phyloP scores from a whole-genome alignment of 2,329 filamentous ascomycete species.

The Fusarium musae region DNA sequence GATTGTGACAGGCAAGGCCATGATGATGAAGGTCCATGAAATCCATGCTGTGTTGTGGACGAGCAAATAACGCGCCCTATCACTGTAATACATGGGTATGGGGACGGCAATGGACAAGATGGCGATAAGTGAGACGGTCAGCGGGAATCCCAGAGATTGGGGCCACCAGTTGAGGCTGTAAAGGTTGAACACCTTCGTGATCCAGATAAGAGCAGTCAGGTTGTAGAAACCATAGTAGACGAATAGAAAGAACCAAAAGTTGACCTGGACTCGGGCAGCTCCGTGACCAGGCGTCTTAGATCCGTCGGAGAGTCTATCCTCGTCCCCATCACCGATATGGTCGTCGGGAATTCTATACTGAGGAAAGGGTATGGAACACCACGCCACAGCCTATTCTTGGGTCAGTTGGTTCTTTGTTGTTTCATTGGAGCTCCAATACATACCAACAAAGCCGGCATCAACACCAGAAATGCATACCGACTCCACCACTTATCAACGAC shows the following conservation, averaged over 20 bases:
- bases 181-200: constrained; percentile 77
- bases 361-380: constrained; percentile 74
- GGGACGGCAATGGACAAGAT: constrained; percentile 68
- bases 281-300: constrained; percentile 70
- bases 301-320: constrained; percentile 41
- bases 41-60: constrained; percentile 75
- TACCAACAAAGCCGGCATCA: constrained; percentile 70
- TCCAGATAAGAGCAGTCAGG: constrained; percentile 74
- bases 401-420: constrained; percentile 9
- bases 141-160: constrained; percentile 69
- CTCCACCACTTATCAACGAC: constrained; percentile 72
- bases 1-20: constrained; percentile 75
- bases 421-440: constrained; percentile 39
- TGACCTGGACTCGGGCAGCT: constrained; percentile 70
- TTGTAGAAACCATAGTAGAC: constrained; percentile 78
- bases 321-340: constrained; percentile 54
- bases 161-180: constrained; percentile 80
- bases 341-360: constrained; percentile 66
- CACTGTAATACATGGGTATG: constrained; percentile 68
- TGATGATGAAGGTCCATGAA: constrained; percentile 75
- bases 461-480: constrained; percentile 68
- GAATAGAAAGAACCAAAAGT: constrained; percentile 78
- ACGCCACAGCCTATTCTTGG: constrained; percentile 64
- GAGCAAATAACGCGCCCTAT: constrained; percentile 64
- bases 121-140: constrained; percentile 71